phyloP scores from a whole-genome alignment of 257 asterid genomes.

The Scutellaria barbata region DNA sequence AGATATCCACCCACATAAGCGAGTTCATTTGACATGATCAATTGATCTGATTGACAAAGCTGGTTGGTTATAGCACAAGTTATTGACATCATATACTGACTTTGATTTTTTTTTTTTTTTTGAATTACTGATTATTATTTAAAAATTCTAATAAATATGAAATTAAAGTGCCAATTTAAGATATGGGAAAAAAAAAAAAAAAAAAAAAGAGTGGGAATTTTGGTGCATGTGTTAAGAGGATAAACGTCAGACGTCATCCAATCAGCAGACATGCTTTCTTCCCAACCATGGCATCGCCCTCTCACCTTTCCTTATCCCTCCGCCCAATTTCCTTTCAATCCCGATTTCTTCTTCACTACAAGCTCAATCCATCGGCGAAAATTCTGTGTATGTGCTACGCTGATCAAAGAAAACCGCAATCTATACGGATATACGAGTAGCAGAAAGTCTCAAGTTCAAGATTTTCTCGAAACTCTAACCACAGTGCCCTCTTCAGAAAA shows the following conservation, averaged over 20 bases:
- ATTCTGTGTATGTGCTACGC: slow-evolving; percentile 13
- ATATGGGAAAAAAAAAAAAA: too few species aligned
- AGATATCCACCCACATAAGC: too few species aligned
- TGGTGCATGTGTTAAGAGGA: background rate
- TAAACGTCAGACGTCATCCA: slow-evolving; percentile 20
- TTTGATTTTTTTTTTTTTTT: too few species aligned
- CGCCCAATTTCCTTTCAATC: slow-evolving; percentile 14
- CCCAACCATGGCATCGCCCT: slow-evolving; percentile 31
- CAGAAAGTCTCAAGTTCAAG: slow-evolving; percentile 36
- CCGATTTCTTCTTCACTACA: slow-evolving; percentile 27
- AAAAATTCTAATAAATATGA: too few species aligned
- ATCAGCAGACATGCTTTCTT: slow-evolving; percentile 31
- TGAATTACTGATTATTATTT: too few species aligned
- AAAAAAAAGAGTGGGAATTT: background rate
- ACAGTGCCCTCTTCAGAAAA: slow-evolving; percentile 38
- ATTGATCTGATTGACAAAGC: too few species aligned
- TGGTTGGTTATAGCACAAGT: too few species aligned
- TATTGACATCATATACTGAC: too few species aligned
- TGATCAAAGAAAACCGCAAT: slow-evolving; percentile 22
- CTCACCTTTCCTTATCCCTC: slow-evolving; percentile 34
- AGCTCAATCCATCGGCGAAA: slow-evolving; percentile 15
- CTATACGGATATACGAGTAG: slow-evolving; percentile 28
- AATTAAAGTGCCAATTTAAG: too few species aligned
- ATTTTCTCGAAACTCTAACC: slow-evolving; percentile 31
- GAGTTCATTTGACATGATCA: too few species aligned